Evolutionary conservation across 768 basidiomycete species (phyloP), one percentile per base, ranked within the genome.

Genomic region (Cystobasidium ongulense): DNA sequence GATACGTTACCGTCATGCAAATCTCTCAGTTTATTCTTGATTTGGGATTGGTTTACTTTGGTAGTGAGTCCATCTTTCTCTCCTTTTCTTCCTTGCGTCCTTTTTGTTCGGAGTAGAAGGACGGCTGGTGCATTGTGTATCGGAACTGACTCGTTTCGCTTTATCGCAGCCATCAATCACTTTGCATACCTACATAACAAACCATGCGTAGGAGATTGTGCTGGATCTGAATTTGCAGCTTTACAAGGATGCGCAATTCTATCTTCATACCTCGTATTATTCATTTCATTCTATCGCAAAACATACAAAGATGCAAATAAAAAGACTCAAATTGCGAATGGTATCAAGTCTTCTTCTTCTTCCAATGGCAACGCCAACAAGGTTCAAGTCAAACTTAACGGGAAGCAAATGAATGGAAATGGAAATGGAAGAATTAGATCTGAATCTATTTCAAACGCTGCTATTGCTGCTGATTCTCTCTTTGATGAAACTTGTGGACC

Each of bases 21-120:
- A 99, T 99, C 78, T 85, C 85, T 27, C 96, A 99, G 72, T 99
- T 98, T 81, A 82, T 98, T 76, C 88, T 98, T 79, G 95, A 99
- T 82, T 83, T 99, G 23, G 86, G 86, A 81, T 83, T 90, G 72
- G 91, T 94, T 75, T 98, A 96, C 85, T 96, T 94, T 77, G 96
- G 91, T 80, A 93, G 94, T 91, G 80, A 78, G 93, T 88, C 70
- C 64, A 76, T 78, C 21, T 75, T 78, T 76, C 74, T 74, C 57
- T 72, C 76, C 62, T 73, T 74, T 76, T 70, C 72, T 76, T 63
- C 53, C 63, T 68, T 68, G n/a, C 72, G 36, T 59, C 66, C 54
- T 52, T 76, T 72, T 46, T 36, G 27, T 62, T 66, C 63, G 36
- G 33, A 29, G 17, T 38, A 63, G 63, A 70, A 18, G 41, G n/a